These are phyloP conservation scores for Eucalyptus decipiens DNA, from an alignment of 345 rosid species.

Conservation along the genomic window DNA sequence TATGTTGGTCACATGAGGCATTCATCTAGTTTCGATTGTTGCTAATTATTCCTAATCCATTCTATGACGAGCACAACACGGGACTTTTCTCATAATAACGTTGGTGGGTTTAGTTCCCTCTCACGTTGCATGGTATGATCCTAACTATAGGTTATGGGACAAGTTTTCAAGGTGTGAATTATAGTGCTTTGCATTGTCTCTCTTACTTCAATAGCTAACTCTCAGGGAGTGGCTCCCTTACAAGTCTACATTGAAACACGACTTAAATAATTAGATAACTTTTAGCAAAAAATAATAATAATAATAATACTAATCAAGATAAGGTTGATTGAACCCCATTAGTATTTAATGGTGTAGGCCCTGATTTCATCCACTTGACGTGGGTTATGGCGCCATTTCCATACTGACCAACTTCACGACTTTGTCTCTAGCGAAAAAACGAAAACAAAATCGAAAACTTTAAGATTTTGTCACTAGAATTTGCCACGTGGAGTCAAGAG, in stretches of 20 bases:
- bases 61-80: neutral
- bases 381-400: neutral
- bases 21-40: neutral
- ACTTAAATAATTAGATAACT: neutral
- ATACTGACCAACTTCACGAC: neutral
- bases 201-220: neutral
- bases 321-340: neutral
- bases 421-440: neutral
- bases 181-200: neutral
- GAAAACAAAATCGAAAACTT: neutral
- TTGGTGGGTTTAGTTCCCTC: neutral
- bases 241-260: neutral
- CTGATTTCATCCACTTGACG: neutral
- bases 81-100: no score
- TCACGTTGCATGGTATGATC: neutral
- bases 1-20: neutral
- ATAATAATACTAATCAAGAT: neutral
- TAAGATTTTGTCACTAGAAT: neutral
- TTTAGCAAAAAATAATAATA: neutral
- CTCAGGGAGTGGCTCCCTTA: neutral
- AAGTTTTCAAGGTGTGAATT: neutral
- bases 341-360: neutral
- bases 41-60: neutral
- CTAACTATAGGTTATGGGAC: neutral
- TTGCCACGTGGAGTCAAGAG: neutral